Evolutionary conservation across 208 protist genomes (phyloP).

Genomic region (Trypanosomatidae sp.): DNA sequence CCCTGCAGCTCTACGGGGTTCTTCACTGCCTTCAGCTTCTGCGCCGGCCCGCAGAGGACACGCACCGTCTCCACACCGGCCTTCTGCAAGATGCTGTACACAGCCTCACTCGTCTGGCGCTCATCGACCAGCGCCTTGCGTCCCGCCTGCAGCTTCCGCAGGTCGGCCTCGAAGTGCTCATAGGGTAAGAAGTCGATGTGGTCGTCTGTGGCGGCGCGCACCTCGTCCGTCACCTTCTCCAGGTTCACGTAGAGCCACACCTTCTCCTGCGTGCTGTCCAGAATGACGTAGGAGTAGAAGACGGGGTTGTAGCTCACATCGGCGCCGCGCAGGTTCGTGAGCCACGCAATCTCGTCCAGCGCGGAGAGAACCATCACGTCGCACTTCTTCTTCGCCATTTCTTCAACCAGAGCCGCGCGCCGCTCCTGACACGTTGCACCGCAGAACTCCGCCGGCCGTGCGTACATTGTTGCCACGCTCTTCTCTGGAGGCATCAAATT

Average conservation of each 20-base stretch:
- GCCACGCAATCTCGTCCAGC: conserved; percentile 84
- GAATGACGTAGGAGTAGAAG: conserved; percentile 89
- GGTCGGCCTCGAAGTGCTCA: conserved; percentile 56
- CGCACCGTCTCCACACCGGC: conserved; percentile 31
- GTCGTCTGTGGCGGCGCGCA: conserved; percentile 17
- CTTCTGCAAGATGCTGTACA: conserved; percentile 45
- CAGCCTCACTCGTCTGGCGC: conserved; percentile 67
- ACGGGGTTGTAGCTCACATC: conserved; percentile 63
- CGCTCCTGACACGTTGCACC: not conserved
- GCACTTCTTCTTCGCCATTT: conserved; percentile 24
- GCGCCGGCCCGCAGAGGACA: conserved; percentile 64
- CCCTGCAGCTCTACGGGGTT: conserved; percentile 91
- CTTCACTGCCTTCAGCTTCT: conserved; percentile 91
- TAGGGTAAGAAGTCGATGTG: conserved; percentile 77
- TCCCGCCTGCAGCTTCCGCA: conserved; percentile 35
- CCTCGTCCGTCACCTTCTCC: conserved; percentile 29
- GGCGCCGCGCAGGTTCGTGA: not conserved
- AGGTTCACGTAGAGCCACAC: conserved; percentile 34
- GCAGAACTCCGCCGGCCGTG: too few species aligned
- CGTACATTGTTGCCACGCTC: not conserved
- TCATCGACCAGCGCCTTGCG: conserved; percentile 69
- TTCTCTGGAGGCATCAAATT: conserved; percentile 38
- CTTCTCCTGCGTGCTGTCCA: conserved; percentile 44
- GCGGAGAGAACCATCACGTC: conserved; percentile 81
- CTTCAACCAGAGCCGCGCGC: not conserved